These are phyloP conservation scores for Dysphania ambrosioides DNA, from an alignment of 148 eudicot genomes.

Conservation along the genomic window DNA sequence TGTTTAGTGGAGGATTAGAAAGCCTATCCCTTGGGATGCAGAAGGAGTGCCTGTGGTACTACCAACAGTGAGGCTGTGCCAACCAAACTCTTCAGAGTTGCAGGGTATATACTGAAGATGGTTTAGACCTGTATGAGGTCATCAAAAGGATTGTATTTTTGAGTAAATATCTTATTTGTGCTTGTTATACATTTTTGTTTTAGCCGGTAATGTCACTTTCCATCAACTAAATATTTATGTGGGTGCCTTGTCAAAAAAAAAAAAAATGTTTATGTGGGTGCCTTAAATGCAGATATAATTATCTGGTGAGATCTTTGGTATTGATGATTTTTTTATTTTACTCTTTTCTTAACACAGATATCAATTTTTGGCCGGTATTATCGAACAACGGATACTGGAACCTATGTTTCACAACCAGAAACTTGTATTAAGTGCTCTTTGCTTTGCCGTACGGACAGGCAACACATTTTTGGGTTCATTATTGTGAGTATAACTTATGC, in stretches of 20 bases:
- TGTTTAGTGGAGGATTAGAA: too few species aligned
- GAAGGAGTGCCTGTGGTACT: not conserved
- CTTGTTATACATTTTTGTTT: not conserved
- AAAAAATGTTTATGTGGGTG: not conserved
- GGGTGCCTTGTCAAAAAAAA: too few species aligned
- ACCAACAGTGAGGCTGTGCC: not conserved
- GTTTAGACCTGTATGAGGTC: too few species aligned
- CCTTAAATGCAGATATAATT: not conserved
- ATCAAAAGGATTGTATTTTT: too few species aligned
- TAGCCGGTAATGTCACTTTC: not conserved
- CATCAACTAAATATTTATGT: not conserved
- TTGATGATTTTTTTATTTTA: too few species aligned
- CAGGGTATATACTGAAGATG: not conserved
- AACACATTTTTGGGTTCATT: slow-evolving; percentile 94
- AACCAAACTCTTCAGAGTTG: not conserved
- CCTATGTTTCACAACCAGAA: slow-evolving; percentile 82
- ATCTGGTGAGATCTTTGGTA: slow-evolving; percentile 6
- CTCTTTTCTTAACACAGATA: slow-evolving; percentile 42
- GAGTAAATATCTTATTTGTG: not conserved
- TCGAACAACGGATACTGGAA: slow-evolving; percentile 82
- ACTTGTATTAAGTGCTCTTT: slow-evolving; percentile 65
- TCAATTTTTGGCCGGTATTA: slow-evolving; percentile 75
- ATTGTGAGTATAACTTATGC: slow-evolving; percentile 48
- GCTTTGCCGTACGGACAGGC: slow-evolving; percentile 88
- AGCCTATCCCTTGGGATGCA: not conserved